phyloP scores from a whole-genome alignment of 108 stramenopile genomes.

The Fragilariopsis cylindrus region DNA sequence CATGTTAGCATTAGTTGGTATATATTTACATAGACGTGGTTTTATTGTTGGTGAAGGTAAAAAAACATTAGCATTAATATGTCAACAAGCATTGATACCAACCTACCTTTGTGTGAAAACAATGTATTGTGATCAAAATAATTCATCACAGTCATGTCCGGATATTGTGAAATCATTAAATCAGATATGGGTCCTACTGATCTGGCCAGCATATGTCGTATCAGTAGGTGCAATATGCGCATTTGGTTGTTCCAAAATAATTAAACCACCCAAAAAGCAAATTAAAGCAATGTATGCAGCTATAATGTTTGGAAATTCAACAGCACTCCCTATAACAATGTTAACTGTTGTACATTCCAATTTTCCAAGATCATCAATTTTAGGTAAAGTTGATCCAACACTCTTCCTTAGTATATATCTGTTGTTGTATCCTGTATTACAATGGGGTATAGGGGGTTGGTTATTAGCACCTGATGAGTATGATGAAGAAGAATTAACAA shows the following conservation, averaged over 20 bases:
- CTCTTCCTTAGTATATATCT: conserved; percentile 77
- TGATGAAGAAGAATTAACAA: too few relatives aligned
- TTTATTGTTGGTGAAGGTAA: conserved; percentile 65
- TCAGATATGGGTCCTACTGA: conserved; percentile 69
- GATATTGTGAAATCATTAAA: conserved; percentile 55
- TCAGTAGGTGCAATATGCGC: conserved; percentile 56
- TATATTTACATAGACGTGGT: conserved; percentile 69
- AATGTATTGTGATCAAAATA: conserved; percentile 75
- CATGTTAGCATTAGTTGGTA: conserved; percentile 66
- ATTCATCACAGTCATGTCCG: conserved; percentile 54
- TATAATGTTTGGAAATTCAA: conserved; percentile 76
- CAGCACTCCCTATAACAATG: conserved; percentile 81
- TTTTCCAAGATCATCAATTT: conserved; percentile 55
- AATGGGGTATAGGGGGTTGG: conserved; percentile 85
- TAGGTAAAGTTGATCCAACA: conserved; percentile 76
- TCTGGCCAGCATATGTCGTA: conserved; percentile 78
- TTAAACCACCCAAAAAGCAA: conserved; percentile 56
- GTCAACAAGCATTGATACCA: conserved; percentile 84
- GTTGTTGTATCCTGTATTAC: conserved; percentile 76
- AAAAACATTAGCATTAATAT: conserved; percentile 66
- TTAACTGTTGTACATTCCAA: conserved; percentile 78
- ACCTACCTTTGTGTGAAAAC: conserved; percentile 82
- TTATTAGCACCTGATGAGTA: conserved; percentile 58
- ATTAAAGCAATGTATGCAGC: conserved; percentile 55
- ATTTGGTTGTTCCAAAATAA: conserved; percentile 44